These are phyloP conservation scores for Pseudomonodictys pantanalensis DNA, from an alignment of 495 filamentous ascomycete genomes.

Conservation along the genomic window DNA sequence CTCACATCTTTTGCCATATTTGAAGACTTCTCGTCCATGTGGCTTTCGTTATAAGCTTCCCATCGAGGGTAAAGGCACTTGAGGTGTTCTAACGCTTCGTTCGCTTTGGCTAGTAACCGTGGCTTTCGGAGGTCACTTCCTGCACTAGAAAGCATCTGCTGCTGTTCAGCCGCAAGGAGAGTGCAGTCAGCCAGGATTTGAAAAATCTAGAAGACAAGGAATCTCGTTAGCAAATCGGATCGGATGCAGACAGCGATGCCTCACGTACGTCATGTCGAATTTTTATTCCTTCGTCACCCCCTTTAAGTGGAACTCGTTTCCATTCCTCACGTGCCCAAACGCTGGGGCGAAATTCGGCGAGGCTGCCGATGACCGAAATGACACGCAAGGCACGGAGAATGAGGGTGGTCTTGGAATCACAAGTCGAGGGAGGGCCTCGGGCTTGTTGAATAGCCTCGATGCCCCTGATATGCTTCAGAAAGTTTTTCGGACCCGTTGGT, in stretches of 20 bases:
- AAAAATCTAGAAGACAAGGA: too few relatives aligned
- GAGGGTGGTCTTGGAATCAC: not conserved
- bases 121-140: not conserved
- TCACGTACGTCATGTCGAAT: not conserved
- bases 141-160: not conserved
- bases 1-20: not conserved
- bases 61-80: not conserved
- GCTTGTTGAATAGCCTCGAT: constrained; percentile 9
- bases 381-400: not conserved
- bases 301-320: not conserved
- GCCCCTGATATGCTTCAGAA: constrained; percentile 12
- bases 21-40: not conserved
- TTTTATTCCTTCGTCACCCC: not conserved
- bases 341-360: not conserved
- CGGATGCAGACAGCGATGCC: too few relatives aligned
- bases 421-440: not conserved
- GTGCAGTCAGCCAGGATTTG: constrained; percentile 15
- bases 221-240: too few relatives aligned
- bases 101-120: not conserved
- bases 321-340: constrained; percentile 10
- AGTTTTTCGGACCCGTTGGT: constrained; percentile 10
- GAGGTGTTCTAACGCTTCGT: not conserved
- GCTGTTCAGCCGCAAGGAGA: not conserved
- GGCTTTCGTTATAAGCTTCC: not conserved
- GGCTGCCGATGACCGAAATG: constrained; percentile 5